Base-by-base conservation (phyloP, 371 early-diverging fungal genomes). In the Rhizoclosmatium hyalinum region DNA sequence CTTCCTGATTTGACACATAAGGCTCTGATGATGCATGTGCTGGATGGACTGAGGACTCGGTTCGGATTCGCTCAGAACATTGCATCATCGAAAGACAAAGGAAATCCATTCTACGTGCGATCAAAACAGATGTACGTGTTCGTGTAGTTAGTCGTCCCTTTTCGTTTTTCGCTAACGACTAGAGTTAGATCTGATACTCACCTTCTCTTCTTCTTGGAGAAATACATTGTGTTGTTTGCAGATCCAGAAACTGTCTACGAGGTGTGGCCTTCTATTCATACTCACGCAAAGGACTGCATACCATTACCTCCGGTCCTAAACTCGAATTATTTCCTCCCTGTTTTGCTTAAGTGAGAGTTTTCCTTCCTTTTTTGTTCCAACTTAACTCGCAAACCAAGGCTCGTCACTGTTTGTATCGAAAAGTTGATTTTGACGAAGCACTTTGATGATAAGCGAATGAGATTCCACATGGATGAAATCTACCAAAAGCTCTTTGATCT, bases 271-370 rank as follows among this genome's bases (percentile, higher is more conserved):
- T 45, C 39, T 17, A 47, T 82, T 12, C 21, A 87, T 50, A 79
- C 88, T 0, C 92, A 90, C 71, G 83, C 90, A 24, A 91, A 89
- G 65, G 93, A 93, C 43, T 90, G 89, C 53, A 79, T 87, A 19
- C 83, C 90, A 2, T 91, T 91, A 72, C 90, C 91, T 0, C 83
- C 87, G 24, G 75, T 87, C 0, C 87, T 86, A n/a, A 47, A 62
- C 24, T 0, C 62, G 79, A 93, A 87, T 76, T 86, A 91, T 73
- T 79, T 88, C 12, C 88, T 92, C 70, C 83, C 90, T 2, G 87
- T 90, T 0, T 54, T 89, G 8, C 75, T 88, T 39, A 80, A 77
- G 84, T 83, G 53, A n/a, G 21, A 58, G 58, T 58, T 32, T 58
- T 6, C 8, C 32, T 58, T 10, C 8, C 17, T 50, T 12, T 50